These are phyloP conservation scores for Hymenoscyphus infarciens DNA, from an alignment of 2,329 filamentous ascomycete species.

Conservation along the genomic window DNA sequence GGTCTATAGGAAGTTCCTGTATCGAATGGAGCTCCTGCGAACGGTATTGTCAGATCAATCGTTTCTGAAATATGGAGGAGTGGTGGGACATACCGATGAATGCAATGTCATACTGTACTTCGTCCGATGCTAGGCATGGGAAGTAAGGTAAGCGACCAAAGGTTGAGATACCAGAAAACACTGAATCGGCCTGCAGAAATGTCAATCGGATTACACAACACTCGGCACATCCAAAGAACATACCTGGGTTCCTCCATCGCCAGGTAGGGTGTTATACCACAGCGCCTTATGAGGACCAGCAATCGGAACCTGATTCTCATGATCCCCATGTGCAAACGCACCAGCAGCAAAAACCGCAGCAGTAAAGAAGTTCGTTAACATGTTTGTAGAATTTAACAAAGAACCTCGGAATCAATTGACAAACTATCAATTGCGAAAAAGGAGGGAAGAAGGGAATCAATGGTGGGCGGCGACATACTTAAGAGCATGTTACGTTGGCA, in stretches of 20 bases:
- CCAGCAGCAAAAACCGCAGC: conserved; percentile 37
- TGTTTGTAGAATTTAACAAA: conserved; percentile 15
- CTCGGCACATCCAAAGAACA: conserved; percentile 19
- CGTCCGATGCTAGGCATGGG: conserved; percentile 67
- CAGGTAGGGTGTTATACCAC: conserved; percentile 81
- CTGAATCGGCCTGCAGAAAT: conserved; percentile 66
- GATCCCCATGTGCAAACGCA: conserved; percentile 91
- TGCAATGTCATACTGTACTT: conserved; percentile 77
- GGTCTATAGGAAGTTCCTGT: conserved; percentile 83
- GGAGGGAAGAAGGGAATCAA: conserved; percentile 1
- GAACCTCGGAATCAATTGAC: conserved; percentile 1
- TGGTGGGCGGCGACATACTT: conserved; percentile 15
- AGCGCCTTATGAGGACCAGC: conserved; percentile 66
- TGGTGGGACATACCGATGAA: conserved; percentile 61
- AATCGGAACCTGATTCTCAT: conserved; percentile 55
- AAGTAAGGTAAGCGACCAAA: conserved; percentile 77
- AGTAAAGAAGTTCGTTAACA: conserved; percentile 30
- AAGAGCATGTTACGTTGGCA: conserved; percentile 24
- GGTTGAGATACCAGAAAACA: conserved; percentile 84
- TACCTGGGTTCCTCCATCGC: conserved; percentile 80
- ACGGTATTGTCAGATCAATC: conserved; percentile 14
- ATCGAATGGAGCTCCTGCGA: conserved; percentile 72
- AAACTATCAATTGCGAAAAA: conserved; percentile 1
- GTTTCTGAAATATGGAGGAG: not conserved
- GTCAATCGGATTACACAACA: conserved; percentile 18